These are phyloP conservation scores for Trametopsis cervina DNA, from an alignment of 768 basidiomycete genomes.

Conservation along the genomic window DNA sequence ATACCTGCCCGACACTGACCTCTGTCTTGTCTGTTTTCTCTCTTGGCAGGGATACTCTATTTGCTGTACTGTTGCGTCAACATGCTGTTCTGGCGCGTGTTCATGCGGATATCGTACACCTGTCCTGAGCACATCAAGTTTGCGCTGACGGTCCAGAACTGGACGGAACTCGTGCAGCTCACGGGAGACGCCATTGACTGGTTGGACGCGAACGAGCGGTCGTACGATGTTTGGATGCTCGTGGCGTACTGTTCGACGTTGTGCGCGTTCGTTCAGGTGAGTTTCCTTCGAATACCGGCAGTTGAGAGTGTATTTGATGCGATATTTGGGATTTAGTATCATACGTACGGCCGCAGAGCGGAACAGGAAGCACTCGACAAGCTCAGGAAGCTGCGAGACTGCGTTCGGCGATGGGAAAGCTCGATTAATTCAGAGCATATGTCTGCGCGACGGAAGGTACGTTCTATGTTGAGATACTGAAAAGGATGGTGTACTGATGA, in stretches of 20 bases:
- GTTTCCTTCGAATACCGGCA: conserved; percentile 19
- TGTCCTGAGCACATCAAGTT: conserved; percentile 90
- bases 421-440: conserved; percentile 89
- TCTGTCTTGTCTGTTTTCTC: background rate
- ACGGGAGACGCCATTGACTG: conserved; percentile 85
- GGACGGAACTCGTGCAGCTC: conserved; percentile 64
- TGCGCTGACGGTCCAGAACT: conserved; percentile 70
- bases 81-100: conserved; percentile 98
- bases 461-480: no score
- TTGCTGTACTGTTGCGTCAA: conserved; percentile 82
- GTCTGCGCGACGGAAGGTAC: conserved; percentile 82
- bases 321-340: no score
- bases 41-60: conserved; percentile 68
- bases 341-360: conserved; percentile 84
- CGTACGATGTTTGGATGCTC: conserved; percentile 84
- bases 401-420: conserved; percentile 81
- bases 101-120: conserved; percentile 94
- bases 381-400: conserved; percentile 76
- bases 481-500: background rate
- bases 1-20: background rate
- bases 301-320: no score
- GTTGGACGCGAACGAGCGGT: conserved; percentile 72
- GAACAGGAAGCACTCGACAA: conserved; percentile 70
- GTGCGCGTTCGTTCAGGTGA: conserved; percentile 86
- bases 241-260: conserved; percentile 85